A percentile compares a stretch with the other conserved stretches of the same genome.
These are phyloP conservation scores for Penicillium daleae DNA, from an alignment of 495 filamentous ascomycete species.

Conservation along the genomic window DNA sequence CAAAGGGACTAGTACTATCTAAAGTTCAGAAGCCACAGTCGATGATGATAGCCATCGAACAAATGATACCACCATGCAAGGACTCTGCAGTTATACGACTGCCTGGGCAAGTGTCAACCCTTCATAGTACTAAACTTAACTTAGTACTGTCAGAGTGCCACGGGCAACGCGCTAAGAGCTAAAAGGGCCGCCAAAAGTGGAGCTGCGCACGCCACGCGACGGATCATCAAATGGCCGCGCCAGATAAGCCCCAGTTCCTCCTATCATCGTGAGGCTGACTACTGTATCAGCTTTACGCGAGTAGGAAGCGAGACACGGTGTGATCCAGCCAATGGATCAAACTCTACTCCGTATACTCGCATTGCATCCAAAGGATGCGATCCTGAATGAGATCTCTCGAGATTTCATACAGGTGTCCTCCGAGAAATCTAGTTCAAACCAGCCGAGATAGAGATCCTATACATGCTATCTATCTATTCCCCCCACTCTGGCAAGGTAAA, in stretches of 20 bases:
- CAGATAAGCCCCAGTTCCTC: neutral
- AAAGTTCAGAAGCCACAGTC: neutral
- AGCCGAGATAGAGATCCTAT: neutral
- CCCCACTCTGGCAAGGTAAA: neutral
- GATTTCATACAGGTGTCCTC: no score
- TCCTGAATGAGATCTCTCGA: neutral
- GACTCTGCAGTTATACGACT: neutral
- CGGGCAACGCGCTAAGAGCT: neutral
- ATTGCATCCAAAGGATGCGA: neutral
- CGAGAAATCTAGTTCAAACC: no score
- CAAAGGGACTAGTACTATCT: neutral
- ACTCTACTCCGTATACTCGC: no score
- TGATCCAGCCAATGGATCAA: neutral
- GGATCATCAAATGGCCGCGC: neutral
- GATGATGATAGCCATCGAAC: neutral
- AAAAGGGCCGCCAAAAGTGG: neutral
- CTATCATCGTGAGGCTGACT: slow-evolving; percentile 4
- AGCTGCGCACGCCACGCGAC: neutral
- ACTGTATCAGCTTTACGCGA: neutral
- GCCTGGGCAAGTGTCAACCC: no score
- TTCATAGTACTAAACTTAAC: no score
- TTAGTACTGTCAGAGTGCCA: no score
- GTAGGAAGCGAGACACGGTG: neutral
- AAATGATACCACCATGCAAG: neutral
- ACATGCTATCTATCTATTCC: no score